These are phyloP conservation scores for Lachancea meyersii DNA, from an alignment of 805 yeast species.

Conservation along the genomic window DNA sequence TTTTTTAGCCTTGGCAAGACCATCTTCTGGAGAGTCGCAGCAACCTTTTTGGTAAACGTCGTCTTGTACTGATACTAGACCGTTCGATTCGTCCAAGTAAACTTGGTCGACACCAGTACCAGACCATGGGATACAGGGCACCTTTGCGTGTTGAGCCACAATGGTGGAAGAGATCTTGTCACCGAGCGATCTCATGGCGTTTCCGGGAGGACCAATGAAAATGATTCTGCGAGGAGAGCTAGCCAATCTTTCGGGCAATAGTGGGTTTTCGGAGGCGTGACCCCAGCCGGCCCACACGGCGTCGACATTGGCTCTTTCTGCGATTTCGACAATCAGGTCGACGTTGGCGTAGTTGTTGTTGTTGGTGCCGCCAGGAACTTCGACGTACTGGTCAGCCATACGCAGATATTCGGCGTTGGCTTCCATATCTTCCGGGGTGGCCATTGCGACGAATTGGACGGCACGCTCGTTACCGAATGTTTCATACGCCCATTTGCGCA, in stretches of 20 bases:
- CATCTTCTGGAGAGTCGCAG: slow-evolving; percentile 80
- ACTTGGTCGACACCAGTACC: slow-evolving; percentile 95
- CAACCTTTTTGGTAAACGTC: slow-evolving; percentile 84
- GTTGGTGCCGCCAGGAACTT: slow-evolving; percentile 99
- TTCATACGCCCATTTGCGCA: slow-evolving; percentile 98
- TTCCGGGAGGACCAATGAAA: slow-evolving; percentile 98
- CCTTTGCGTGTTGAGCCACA: slow-evolving; percentile 97
- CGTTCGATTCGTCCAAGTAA: slow-evolving; percentile 55
- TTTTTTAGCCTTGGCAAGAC: slow-evolving; percentile 71
- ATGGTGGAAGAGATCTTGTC: slow-evolving; percentile 97
- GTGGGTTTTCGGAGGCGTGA: slow-evolving; percentile 98
- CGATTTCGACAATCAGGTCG: slow-evolving; percentile 91
- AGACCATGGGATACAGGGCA: slow-evolving; percentile 99
- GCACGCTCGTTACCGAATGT: slow-evolving; percentile 96
- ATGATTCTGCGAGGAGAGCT: slow-evolving; percentile 85
- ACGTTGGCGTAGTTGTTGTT: slow-evolving; percentile 98
- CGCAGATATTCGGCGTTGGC: slow-evolving; percentile 97
- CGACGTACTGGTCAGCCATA: slow-evolving; percentile 98
- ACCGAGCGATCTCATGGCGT: slow-evolving; percentile 99
- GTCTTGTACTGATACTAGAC: slow-evolving; percentile 84
- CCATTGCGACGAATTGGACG: slow-evolving; percentile 94
- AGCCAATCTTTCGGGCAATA: slow-evolving; percentile 87
- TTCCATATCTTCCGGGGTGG: slow-evolving; percentile 97
- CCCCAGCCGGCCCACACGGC: slow-evolving; percentile 99
- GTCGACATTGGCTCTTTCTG: slow-evolving; percentile 92